phyloP scores from a whole-genome alignment of 2,329 filamentous ascomycete genomes.

The Cladophialophora chaetospira region DNA sequence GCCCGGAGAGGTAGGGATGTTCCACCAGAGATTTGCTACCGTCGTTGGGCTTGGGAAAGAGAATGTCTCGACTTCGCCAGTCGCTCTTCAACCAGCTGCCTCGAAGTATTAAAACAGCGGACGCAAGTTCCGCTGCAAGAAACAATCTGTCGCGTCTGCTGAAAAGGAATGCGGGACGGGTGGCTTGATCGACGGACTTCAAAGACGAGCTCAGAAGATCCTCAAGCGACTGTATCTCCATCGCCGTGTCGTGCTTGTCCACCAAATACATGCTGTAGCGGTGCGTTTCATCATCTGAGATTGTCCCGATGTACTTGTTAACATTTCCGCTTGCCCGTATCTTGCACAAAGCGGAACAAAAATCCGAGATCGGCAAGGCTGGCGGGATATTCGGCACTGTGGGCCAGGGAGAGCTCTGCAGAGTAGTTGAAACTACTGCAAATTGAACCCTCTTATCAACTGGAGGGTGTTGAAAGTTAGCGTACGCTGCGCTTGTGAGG shows the following conservation, averaged over 20 bases:
- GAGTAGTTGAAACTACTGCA: background rate
- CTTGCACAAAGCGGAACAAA: conserved; percentile 9
- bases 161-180: conserved; percentile 2
- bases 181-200: background rate
- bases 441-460: conserved; percentile 2
- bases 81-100: conserved; percentile 15
- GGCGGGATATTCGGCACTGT: background rate
- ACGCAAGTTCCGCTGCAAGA: conserved; percentile 19
- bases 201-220: background rate
- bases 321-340: background rate
- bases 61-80: conserved; percentile 17
- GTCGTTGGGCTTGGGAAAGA: conserved; percentile 4
- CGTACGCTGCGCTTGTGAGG: background rate
- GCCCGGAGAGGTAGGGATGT: conserved; percentile 7
- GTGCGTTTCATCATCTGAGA: conserved; percentile 1
- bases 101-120: conserved; percentile 16
- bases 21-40: background rate
- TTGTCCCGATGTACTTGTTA: conserved; percentile 2
- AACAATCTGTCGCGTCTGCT: conserved; percentile 19
- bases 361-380: background rate
- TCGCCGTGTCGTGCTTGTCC: background rate
- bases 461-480: background rate
- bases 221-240: conserved; percentile 5
- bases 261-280: conserved; percentile 2
- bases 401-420: conserved; percentile 2